Evolutionary conservation across 768 basidiomycete genomes (phyloP).

Genomic region (Arthromyces matolae): DNA sequence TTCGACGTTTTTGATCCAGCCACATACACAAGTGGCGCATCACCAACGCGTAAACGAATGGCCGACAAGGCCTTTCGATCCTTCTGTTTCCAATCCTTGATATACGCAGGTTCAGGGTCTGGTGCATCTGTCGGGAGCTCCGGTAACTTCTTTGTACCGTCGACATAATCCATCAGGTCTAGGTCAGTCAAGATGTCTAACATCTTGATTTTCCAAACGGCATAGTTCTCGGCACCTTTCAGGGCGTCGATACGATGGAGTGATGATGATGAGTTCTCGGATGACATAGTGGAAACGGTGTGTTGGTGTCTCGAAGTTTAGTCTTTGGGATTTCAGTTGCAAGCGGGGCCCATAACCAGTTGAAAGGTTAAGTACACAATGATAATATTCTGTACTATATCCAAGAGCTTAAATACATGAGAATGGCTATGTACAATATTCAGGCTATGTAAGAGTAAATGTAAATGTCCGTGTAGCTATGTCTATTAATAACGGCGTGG

Average conservation of each 20-base stretch:
- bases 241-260: no score
- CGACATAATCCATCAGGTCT: constrained; percentile 13
- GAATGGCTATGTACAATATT: no score
- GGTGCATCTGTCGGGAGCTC: not conserved
- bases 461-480: no score
- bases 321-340: constrained; percentile 5
- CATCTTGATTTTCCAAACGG: constrained; percentile 21
- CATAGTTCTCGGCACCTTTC: no score
- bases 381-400: no score
- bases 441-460: no score
- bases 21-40: constrained; percentile 26
- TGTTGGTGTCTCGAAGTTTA: constrained; percentile 9
- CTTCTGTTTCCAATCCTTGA: constrained; percentile 22
- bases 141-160: not conserved
- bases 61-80: constrained; percentile 27
- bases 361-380: constrained; percentile 4
- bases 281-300: not conserved
- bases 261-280: not conserved
- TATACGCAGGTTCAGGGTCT: not conserved
- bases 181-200: constrained; percentile 22
- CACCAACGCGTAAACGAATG: constrained; percentile 26
- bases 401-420: no score
- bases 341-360: constrained; percentile 31
- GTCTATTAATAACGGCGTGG: not conserved
- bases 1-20: constrained; percentile 19